Conservation (phyloP, 495 filamentous ascomycete species). For the Aspergillus carlsbadensis region DNA sequence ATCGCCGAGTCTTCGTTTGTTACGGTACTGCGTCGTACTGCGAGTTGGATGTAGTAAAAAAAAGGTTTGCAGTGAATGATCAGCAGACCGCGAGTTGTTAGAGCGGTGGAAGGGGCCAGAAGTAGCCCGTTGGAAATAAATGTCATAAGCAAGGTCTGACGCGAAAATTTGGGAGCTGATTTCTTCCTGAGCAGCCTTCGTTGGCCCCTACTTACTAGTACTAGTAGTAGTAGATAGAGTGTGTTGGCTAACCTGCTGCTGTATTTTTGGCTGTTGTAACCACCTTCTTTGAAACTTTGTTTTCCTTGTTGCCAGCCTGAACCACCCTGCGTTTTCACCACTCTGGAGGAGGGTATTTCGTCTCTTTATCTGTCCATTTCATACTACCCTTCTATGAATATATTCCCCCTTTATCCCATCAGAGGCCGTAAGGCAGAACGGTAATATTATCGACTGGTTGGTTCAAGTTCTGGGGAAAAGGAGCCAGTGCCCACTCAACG, state of each 20-base stretch:
- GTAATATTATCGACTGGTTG: not conserved
- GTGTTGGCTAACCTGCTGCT: not conserved
- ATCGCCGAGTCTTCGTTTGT: not conserved
- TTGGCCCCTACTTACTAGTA: too few relatives aligned
- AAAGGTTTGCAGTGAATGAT: too few relatives aligned
- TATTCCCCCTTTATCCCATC: not conserved
- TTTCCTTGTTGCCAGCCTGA: not conserved
- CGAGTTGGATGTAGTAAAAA: not conserved
- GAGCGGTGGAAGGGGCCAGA: not conserved
- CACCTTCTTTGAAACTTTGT: not conserved
- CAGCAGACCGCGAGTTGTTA: too few relatives aligned
- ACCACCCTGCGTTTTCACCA: not conserved
- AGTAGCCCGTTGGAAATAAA: not conserved
- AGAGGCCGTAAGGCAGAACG: not conserved
- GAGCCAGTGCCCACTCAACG: conserved; percentile 16
- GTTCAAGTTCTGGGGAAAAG: conserved; percentile 11
- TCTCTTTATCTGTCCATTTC: conserved; percentile 4
- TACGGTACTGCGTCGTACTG: not conserved
- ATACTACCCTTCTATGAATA: not conserved
- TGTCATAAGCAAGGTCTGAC: too few relatives aligned
- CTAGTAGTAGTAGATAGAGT: too few relatives aligned
- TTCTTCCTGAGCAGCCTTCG: too few relatives aligned
- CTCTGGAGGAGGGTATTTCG: not conserved
- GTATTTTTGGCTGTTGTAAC: not conserved
- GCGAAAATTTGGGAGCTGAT: too few relatives aligned